Conservation (phyloP, 345 rosid genomes). For the Anacardium occidentale region DNA sequence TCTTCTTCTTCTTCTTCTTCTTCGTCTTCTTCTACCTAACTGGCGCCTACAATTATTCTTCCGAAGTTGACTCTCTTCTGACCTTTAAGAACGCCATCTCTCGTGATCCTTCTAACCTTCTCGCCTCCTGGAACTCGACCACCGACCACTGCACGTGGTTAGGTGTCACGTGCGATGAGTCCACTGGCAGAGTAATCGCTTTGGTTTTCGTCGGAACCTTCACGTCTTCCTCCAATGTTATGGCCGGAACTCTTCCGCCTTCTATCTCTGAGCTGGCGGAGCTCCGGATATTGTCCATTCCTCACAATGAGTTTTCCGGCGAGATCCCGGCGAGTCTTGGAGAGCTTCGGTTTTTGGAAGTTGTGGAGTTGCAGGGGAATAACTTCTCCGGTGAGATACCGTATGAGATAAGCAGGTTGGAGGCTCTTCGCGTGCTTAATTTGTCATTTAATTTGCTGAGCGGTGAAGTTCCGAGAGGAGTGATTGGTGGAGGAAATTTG, state of each 20-base stretch:
- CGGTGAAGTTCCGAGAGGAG: slow-evolving; percentile 40
- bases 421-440: slow-evolving; percentile 41
- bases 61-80: slow-evolving; percentile 44
- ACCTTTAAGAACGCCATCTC: slow-evolving; percentile 42
- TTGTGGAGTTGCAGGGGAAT: slow-evolving; percentile 56
- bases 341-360: slow-evolving; percentile 41
- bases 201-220: slow-evolving; percentile 26
- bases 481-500: slow-evolving; percentile 42
- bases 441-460: slow-evolving; percentile 51
- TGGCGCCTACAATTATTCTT: neutral
- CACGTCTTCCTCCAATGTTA: neutral
- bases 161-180: slow-evolving; percentile 44
- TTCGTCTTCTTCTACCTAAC: slow-evolving; percentile 9
- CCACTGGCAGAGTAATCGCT: slow-evolving; percentile 37
- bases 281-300: slow-evolving; percentile 38
- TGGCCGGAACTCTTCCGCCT: slow-evolving; percentile 35
- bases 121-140: slow-evolving; percentile 43
- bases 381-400: slow-evolving; percentile 58
- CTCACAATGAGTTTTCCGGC: slow-evolving; percentile 46
- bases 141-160: slow-evolving; percentile 44
- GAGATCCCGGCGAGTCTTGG: slow-evolving; percentile 45
- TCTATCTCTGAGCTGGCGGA: slow-evolving; percentile 35
- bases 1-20: slow-evolving; percentile 20
- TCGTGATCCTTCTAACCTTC: slow-evolving; percentile 38
- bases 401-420: slow-evolving; percentile 34